phyloP scores from a whole-genome alignment of 371 early-diverging fungal species.

The Lichtheimia corymbifera region DNA sequence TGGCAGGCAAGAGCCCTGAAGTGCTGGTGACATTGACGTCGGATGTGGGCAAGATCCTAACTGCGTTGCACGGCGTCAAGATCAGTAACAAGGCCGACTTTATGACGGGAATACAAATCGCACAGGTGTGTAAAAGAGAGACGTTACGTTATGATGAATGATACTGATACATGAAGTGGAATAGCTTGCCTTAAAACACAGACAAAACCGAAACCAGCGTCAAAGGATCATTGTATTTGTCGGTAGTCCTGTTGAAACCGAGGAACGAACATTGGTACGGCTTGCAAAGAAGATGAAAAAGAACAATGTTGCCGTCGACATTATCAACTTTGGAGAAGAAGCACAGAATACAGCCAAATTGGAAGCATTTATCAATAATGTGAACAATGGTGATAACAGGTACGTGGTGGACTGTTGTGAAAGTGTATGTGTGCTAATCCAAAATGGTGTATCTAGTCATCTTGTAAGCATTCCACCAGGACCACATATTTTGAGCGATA shows the following conservation, averaged over 20 bases:
- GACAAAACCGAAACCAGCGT: conserved; percentile 94
- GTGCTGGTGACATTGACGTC: conserved; percentile 91
- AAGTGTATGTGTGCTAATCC: background rate
- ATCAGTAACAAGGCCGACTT: conserved; percentile 78
- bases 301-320: conserved; percentile 95
- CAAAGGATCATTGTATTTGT: conserved; percentile 95
- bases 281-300: conserved; percentile 96
- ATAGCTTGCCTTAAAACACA: conserved; percentile 93
- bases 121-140: conserved; percentile 70
- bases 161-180: background rate
- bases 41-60: conserved; percentile 89
- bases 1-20: conserved; percentile 96
- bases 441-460: conserved; percentile 53
- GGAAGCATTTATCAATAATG: conserved; percentile 87
- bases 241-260: conserved; percentile 83
- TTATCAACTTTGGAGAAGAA: conserved; percentile 98
- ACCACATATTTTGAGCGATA: conserved; percentile 91
- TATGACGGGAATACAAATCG: conserved; percentile 91
- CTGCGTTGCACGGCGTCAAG: conserved; percentile 81
- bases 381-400: conserved; percentile 90
- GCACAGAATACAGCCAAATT: conserved; percentile 86
- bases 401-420: conserved; percentile 15
- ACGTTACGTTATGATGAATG: background rate
- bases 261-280: conserved; percentile 85
- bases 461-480: conserved; percentile 94